A percentile compares a stretch with the other conserved stretches of the same genome.
These are phyloP conservation scores for Trametes maxima DNA, from an alignment of 768 basidiomycete species.

Conservation along the genomic window DNA sequence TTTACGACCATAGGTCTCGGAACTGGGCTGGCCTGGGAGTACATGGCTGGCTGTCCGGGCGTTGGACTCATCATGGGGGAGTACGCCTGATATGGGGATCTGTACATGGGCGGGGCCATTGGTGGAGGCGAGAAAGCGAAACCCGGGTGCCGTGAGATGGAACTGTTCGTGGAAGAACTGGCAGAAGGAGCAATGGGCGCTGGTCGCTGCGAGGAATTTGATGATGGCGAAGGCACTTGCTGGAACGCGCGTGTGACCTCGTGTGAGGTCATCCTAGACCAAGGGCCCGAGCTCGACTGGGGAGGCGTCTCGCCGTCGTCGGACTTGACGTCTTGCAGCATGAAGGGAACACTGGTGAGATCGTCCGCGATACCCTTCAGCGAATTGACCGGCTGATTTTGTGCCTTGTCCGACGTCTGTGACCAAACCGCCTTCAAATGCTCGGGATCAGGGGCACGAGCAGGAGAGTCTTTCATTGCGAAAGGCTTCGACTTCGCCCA, in stretches of 20 bases:
- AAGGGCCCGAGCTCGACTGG: conserved; percentile 52
- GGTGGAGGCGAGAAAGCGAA: conserved; percentile 36
- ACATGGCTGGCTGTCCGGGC: conserved; percentile 68
- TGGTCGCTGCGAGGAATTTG: conserved; percentile 48
- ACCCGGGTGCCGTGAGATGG: conserved; percentile 20
- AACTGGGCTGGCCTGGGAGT: conserved; percentile 65
- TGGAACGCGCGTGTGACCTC: conserved; percentile 89
- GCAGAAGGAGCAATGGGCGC: conserved; percentile 26
- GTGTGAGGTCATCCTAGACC: conserved; percentile 77
- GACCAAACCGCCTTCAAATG: conserved; percentile 87
- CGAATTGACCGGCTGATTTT: conserved; percentile 70
- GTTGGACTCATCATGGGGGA: conserved; percentile 76
- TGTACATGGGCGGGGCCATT: conserved; percentile 48
- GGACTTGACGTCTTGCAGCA: conserved; percentile 83
- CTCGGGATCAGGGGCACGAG: conserved; percentile 75
- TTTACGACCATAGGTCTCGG: conserved; percentile 63
- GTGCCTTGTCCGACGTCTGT: conserved; percentile 72
- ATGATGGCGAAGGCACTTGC: conserved; percentile 70
- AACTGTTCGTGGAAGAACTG: conserved; percentile 19
- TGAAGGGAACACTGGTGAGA: conserved; percentile 75
- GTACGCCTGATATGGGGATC: conserved; percentile 61
- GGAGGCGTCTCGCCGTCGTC: conserved; percentile 85
- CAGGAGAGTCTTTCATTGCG: conserved; percentile 66
- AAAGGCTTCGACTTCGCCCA: conserved; percentile 58
- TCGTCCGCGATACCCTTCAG: conserved; percentile 85